Percentiles rank a stretch among this genome's conserved stretches.
phyloP scores from a whole-genome alignment of 305 asterid genomes.

The Fraxinus xanthoxyloides region DNA sequence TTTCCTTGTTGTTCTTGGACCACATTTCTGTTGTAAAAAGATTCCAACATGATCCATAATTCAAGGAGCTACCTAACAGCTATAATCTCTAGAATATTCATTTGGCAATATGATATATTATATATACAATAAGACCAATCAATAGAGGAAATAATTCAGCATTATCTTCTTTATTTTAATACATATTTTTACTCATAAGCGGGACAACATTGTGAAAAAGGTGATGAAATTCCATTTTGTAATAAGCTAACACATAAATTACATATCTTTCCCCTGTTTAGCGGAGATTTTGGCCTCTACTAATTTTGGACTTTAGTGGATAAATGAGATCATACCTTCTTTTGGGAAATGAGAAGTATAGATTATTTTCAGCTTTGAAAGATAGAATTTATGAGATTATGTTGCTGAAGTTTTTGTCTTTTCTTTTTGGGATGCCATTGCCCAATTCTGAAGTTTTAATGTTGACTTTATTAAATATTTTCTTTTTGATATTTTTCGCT shows the following conservation, averaged over 20 bases:
- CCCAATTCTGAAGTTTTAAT: not conserved
- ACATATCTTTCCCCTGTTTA: not conserved
- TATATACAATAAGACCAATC: too few species aligned
- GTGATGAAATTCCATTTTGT: too few species aligned
- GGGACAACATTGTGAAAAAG: too few species aligned
- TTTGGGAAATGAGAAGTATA: not conserved
- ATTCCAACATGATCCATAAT: too few species aligned
- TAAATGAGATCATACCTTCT: not conserved
- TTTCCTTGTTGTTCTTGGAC: too few species aligned
- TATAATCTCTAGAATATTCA: too few species aligned
- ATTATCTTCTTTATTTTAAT: too few species aligned
- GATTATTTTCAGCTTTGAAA: not conserved
- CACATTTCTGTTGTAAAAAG: too few species aligned
- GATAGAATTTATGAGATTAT: not conserved
- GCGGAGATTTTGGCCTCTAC: not conserved
- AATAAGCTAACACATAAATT: not conserved
- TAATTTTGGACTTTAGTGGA: not conserved
- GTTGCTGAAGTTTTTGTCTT: not conserved
- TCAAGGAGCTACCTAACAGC: too few species aligned
- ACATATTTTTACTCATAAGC: too few species aligned
- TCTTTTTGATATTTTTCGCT: conserved; percentile 18
- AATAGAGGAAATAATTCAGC: too few species aligned
- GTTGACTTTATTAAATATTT: not conserved
- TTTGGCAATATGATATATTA: too few species aligned
- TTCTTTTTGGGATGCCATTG: not conserved